Conservation (phyloP, 2,329 filamentous ascomycete genomes). For the Ophiobolus disseminans region DNA sequence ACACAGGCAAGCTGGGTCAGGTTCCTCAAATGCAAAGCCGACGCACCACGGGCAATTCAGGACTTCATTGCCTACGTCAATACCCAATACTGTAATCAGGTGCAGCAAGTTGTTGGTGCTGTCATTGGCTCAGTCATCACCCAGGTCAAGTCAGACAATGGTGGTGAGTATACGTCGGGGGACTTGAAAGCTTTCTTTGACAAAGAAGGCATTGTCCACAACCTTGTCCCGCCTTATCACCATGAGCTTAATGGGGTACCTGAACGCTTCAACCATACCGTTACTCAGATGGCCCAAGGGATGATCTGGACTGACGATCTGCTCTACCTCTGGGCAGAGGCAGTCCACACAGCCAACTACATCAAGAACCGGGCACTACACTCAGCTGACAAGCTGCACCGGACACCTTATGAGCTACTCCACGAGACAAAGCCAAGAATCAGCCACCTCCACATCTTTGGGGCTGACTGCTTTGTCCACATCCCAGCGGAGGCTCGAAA, state of each 20-base stretch:
- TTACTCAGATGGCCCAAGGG: constrained; percentile 3
- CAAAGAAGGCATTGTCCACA: constrained; percentile 2
- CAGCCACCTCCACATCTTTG: constrained; percentile 2
- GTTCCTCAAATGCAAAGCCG: constrained; percentile 11
- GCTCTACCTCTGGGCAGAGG: constrained; percentile 6
- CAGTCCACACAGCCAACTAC: constrained; percentile 10
- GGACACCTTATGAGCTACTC: constrained; percentile 12
- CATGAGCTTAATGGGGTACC: constrained; percentile 10
- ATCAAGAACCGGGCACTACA: constrained; percentile 11
- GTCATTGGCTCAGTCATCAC: neutral
- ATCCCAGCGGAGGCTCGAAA: constrained; percentile 1
- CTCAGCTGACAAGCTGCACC: constrained; percentile 1
- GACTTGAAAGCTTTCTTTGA: neutral
- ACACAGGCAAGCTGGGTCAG: constrained; percentile 4
- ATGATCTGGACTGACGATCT: constrained; percentile 3
- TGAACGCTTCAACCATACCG: constrained; percentile 6
- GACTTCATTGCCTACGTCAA: constrained; percentile 8
- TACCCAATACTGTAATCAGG: constrained; percentile 1
- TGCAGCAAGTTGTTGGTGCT: neutral
- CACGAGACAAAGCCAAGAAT: constrained; percentile 3
- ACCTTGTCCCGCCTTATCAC: constrained; percentile 5
- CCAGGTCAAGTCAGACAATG: constrained; percentile 5
- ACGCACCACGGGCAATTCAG: constrained; percentile 5
- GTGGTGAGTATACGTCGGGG: constrained; percentile 7
- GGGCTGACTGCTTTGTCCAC: constrained; percentile 3